Base-by-base conservation (phyloP, 2,329 filamentous ascomycete genomes). In the Colletotrichum sp. region DNA sequence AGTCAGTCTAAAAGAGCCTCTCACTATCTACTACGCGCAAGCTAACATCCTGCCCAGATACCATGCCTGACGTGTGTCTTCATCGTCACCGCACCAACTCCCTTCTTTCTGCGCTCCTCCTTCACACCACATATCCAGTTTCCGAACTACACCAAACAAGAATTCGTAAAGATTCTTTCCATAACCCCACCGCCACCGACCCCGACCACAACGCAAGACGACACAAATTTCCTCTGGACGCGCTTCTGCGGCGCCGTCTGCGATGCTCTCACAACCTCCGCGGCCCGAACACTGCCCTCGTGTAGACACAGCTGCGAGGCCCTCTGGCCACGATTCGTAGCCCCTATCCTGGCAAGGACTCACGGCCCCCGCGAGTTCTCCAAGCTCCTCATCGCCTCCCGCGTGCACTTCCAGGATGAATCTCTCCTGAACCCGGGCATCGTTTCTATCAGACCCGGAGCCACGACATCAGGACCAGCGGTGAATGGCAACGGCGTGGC, bases 301-400 rank as follows among this genome's bases (percentile, higher is more conserved):
- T 96, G 98, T 79, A 89, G 88, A 5, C 90, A 91, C 43, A 91
- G 94, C 66, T 96, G 94, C 81, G 85, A 91, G 65, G 91, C 93
- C 58, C 90, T 99, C 24, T 99, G 97, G 97, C 93, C 93, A 13
- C 91, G 93, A 6, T 99, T 99, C 84, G 93, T 95, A 1, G 90
- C 92, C 8, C 96, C 96, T 0, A 90, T 99, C 28, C 85, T 93
- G 2, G 91, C 92, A 2, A 94, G 94, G n/a, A 93, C 94, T 10
- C 92, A 94, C 80, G 90, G 90, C 3, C 92, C 94, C 12, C 93
- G 94, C 79, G 95, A 98, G 81, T 98, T 98, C 84, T 93, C 94
- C 16, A 93, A 94, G 77, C 88, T 99, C 9, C 90, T 99, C 72
- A 93, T 96, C 65, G 91, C 92, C 3, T 91, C 93, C 30, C 88